Percentiles rank a stretch among this genome's conserved stretches.
Conservation (phyloP, 1,284 basidiomycete species). For the Limonomyces culmigenus region DNA sequence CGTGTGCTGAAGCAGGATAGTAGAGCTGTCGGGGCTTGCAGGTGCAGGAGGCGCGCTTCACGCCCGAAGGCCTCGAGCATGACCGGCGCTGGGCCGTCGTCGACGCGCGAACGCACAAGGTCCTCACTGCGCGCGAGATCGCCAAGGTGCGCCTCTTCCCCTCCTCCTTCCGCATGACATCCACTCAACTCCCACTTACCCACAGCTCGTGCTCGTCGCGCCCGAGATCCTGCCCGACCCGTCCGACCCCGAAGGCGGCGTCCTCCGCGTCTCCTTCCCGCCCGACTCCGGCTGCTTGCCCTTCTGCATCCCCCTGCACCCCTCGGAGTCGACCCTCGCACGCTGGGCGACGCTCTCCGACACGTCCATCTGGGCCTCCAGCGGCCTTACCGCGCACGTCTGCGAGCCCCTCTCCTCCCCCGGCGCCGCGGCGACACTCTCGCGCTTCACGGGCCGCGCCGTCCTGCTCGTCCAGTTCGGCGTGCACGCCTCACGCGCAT, state of each 20-base stretch:
- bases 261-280: conserved; percentile 25
- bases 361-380: conserved; percentile 29
- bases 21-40: not conserved
- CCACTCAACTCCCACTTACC: not conserved
- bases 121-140: not conserved
- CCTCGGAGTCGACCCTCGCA: conserved; percentile 26
- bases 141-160: not conserved
- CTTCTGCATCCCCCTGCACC: conserved; percentile 41
- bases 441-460: conserved; percentile 46
- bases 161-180: too few species aligned
- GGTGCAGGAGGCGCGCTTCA: not conserved
- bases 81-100: not conserved
- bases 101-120: not conserved
- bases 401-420: conserved; percentile 16
- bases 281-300: conserved; percentile 31
- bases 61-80: not conserved
- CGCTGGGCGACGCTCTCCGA: conserved; percentile 45
- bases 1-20: not conserved
- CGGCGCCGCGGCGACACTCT: conserved; percentile 10
- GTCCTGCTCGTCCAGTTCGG: conserved; percentile 40
- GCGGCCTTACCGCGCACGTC: conserved; percentile 45
- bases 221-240: not conserved
- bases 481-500: conserved; percentile 40
- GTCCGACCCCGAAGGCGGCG: not conserved
- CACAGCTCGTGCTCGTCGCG: not conserved